Evolutionary conservation across 352 stramenopile species (phyloP).

Genomic region (Plasmopara halstedii): DNA sequence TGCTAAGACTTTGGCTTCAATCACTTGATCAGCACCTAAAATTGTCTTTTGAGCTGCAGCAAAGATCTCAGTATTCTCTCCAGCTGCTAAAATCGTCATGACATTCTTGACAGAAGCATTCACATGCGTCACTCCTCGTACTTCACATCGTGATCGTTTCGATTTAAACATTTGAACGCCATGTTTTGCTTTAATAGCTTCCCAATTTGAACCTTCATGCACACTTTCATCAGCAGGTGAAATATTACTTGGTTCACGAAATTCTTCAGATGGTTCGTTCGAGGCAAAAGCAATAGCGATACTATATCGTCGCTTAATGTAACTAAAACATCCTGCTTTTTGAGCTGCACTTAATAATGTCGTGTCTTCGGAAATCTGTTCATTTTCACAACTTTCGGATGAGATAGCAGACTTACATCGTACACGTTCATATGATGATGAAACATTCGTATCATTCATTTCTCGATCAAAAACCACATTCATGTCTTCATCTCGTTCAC

Average conservation of each 20-base stretch:
- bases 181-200: conserved; percentile 53
- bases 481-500: conserved; percentile 12
- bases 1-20: conserved; percentile 59
- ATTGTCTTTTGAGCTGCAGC: conserved; percentile 51
- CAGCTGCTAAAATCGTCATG: conserved; percentile 59
- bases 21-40: conserved; percentile 47
- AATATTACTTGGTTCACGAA: conserved; percentile 25
- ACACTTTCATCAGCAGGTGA: conserved; percentile 17
- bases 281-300: conserved; percentile 69
- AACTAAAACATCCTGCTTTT: conserved; percentile 74
- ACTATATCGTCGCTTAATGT: conserved; percentile 71
- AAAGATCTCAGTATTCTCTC: conserved; percentile 51
- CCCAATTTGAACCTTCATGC: conserved; percentile 37
- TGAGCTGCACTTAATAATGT: conserved; percentile 45
- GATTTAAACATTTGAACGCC: conserved; percentile 71
- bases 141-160: conserved; percentile 58
- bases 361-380: conserved; percentile 4
- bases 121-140: conserved; percentile 59
- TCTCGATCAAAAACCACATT: conserved; percentile 20
- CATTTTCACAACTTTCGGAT: conserved; percentile 1
- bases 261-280: conserved; percentile 14
- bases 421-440: conserved; percentile 7
- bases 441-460: conserved; percentile 6
- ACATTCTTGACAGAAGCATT: conserved; percentile 80
- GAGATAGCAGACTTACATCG: conserved; percentile 20